A percentile compares a stretch with the other conserved stretches of the same genome.
phyloP scores from a whole-genome alignment of 179 eudicot genomes.

The Beta lomatogona region DNA sequence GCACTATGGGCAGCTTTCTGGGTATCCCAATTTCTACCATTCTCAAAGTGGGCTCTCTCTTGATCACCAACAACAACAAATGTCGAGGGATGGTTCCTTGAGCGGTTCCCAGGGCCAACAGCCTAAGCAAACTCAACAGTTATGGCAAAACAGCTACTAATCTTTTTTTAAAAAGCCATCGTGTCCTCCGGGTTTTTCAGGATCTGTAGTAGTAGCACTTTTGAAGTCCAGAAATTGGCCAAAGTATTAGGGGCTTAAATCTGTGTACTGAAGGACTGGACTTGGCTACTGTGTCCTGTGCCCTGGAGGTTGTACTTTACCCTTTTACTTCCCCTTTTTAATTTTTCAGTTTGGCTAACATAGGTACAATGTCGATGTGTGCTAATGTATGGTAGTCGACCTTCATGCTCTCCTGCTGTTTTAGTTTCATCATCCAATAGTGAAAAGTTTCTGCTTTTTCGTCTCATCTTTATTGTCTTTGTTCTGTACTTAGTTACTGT shows the following conservation, averaged over 20 bases:
- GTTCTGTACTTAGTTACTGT: neutral
- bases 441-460: constrained; percentile 18
- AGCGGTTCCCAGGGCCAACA: constrained; percentile 69
- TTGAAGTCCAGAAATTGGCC: constrained; percentile 27
- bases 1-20: constrained; percentile 58
- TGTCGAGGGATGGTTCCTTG: constrained; percentile 72
- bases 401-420: neutral
- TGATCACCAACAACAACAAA: constrained; percentile 79
- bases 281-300: constrained; percentile 17
- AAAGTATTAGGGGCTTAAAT: constrained; percentile 22
- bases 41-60: constrained; percentile 66
- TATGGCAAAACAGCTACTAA: constrained; percentile 90
- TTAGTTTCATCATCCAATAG: constrained; percentile 16
- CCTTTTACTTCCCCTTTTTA: neutral
- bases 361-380: constrained; percentile 14
- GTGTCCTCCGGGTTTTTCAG: constrained; percentile 29
- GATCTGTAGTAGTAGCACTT: constrained; percentile 20
- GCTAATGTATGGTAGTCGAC: constrained; percentile 12
- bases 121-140: constrained; percentile 72
- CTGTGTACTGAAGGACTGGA: constrained; percentile 21
- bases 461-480: neutral
- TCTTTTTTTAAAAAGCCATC: constrained; percentile 16
- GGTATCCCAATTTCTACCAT: constrained; percentile 78
- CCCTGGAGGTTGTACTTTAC: constrained; percentile 22
- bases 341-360: constrained; percentile 18